Evolutionary conservation across 441 rosid species (phyloP), one percentile per base, ranked within the genome.

Genomic region (Eutrema salsugineum): DNA sequence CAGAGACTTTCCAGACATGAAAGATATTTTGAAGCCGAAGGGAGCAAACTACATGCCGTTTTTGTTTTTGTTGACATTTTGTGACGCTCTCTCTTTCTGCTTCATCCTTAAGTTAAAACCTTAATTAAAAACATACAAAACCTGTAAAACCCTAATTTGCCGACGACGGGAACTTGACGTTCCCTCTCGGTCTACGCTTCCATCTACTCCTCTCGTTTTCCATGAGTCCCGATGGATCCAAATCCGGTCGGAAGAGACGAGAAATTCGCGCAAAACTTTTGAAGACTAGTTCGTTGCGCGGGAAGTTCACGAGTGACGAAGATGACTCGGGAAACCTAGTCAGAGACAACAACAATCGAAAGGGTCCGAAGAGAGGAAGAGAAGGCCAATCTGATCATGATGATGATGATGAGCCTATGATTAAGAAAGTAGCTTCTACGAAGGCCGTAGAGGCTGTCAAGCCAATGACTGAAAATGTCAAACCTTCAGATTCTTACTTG

Each of bases 401-500:
- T 5, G 70, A 68, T 5, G 72, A 50, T 24, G 85, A 75, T 24
- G 86, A 46, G 47, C 73, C 53, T 28, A 56, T 78, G 47, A 71
- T 43, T 56, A 82, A 68, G 79, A 82, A 79, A 53, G 81, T 35
- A 0, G 46, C 63, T 62, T 75, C 85, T 11, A 73, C 84, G 0
- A 66, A 14, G 30, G 62, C 42, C 58, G 44, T 11, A 19, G 76
- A 77, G 60, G 81, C 59, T 19, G 77, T 48, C 53, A 75, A 70
- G 62, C 62, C 77, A 47, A 68, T 22, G 56, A 40, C 4, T 70
- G 58, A 44, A 32, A 24, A 53, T 73, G 79, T 57, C 78, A 85
- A 63, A 58, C 69, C 79, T 3, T 77, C 84, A 55, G 87, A 83
- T 44, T 87, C 94, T 70, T 92, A 86, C 77, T 73, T 92, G 70